These are phyloP conservation scores for Stemphylium lycopersici DNA, from an alignment of 2,329 filamentous ascomycete species.

Conservation along the genomic window DNA sequence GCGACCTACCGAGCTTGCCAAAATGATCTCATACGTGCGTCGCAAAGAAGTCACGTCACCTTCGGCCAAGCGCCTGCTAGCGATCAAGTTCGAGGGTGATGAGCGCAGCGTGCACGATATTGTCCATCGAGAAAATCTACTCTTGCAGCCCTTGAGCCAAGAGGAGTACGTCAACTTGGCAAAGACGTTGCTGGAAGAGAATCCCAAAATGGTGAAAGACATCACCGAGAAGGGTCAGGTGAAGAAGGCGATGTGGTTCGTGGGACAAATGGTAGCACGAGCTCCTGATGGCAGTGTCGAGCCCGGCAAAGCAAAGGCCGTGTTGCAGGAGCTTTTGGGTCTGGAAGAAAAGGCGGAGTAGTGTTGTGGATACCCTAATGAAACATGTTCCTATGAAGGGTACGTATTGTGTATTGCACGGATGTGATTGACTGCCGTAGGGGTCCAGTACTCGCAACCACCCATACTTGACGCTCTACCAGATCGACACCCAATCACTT, in stretches of 20 bases:
- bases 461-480: not conserved
- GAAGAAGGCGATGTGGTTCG: slow-evolving; percentile 71
- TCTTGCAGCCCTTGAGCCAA: slow-evolving; percentile 60
- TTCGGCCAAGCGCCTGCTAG: slow-evolving; percentile 66
- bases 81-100: slow-evolving; percentile 60
- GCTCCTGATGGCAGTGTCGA: slow-evolving; percentile 68
- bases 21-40: slow-evolving; percentile 51
- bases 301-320: slow-evolving; percentile 62
- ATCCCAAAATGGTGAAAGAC: slow-evolving; percentile 64
- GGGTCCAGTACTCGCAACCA: slow-evolving; percentile 1
- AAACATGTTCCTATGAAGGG: not conserved
- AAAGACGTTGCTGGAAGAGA: slow-evolving; percentile 58
- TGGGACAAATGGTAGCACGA: slow-evolving; percentile 70
- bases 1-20: slow-evolving; percentile 49
- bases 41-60: slow-evolving; percentile 57
- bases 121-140: slow-evolving; percentile 62
- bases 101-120: slow-evolving; percentile 57
- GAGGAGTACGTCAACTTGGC: slow-evolving; percentile 64
- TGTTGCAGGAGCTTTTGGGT: slow-evolving; percentile 58
- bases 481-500: not conserved
- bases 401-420: not conserved
- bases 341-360: slow-evolving; percentile 6
- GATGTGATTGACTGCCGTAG: not conserved
- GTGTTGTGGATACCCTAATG: slow-evolving; percentile 6
- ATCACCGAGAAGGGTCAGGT: slow-evolving; percentile 65